A percentile compares a stretch with the other conserved stretches of the same genome.
phyloP scores from a whole-genome alignment of 495 filamentous ascomycete genomes.

The Platismatia glauca region DNA sequence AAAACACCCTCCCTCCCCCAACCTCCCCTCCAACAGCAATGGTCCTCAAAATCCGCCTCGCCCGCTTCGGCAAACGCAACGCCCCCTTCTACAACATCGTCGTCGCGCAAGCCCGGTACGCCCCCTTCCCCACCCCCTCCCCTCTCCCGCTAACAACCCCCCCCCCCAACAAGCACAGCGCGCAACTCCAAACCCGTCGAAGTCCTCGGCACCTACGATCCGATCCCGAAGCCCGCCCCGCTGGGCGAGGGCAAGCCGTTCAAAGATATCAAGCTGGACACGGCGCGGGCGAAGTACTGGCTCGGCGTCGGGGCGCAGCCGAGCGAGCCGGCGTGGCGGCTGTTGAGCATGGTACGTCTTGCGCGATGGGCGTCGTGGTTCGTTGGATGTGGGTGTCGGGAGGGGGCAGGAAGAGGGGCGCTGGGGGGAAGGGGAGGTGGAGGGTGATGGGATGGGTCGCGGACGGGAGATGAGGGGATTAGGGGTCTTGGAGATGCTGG shows the following conservation, averaged over 20 bases:
- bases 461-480: no score
- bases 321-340: slow-evolving; percentile 75
- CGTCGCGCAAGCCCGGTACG: slow-evolving; percentile 85
- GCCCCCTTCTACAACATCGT: slow-evolving; percentile 94
- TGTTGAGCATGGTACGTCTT: slow-evolving; percentile 66
- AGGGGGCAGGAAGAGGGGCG: slow-evolving; percentile 9
- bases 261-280: slow-evolving; percentile 88
- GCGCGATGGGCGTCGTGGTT: no score
- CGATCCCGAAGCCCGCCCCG: slow-evolving; percentile 64
- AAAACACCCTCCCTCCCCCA: neutral
- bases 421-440: slow-evolving; percentile 10
- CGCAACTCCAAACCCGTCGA: slow-evolving; percentile 81
- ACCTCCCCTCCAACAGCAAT: slow-evolving; percentile 36
- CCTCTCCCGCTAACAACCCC: neutral
- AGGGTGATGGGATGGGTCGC: neutral
- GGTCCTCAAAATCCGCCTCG: slow-evolving; percentile 87
- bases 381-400: no score
- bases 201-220: slow-evolving; percentile 93
- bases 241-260: slow-evolving; percentile 56
- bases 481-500: no score
- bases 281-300: slow-evolving; percentile 80
- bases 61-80: slow-evolving; percentile 85
- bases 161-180: slow-evolving; percentile 48
- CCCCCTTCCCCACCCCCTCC: neutral
- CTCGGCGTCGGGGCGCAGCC: slow-evolving; percentile 94